Percentiles rank a stretch among this genome's conserved stretches.
These are phyloP conservation scores for Colletotrichum sp. DNA, from an alignment of 2,329 filamentous ascomycete species.

Conservation along the genomic window DNA sequence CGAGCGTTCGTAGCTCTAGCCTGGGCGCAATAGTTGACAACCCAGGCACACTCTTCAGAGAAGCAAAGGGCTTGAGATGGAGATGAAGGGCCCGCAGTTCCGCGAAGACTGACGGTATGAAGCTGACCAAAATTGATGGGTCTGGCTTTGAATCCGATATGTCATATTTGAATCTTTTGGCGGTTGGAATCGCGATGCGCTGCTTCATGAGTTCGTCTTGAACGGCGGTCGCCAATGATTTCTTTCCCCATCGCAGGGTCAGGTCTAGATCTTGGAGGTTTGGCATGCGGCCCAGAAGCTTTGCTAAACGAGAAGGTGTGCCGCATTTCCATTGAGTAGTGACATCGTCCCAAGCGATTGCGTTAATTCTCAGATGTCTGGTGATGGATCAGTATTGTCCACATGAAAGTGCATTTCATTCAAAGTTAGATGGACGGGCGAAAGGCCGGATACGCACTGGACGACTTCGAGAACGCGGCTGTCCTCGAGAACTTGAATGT, in stretches of 20 bases:
- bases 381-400: too few relatives aligned
- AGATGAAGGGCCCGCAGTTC: too few relatives aligned
- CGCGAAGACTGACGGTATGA: rapidly evolving
- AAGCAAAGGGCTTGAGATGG: too few relatives aligned
- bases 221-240: rapidly evolving
- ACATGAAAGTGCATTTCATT: too few relatives aligned
- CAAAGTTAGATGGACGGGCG: too few relatives aligned
- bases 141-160: too few relatives aligned
- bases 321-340: rapidly evolving
- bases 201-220: background rate
- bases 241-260: rapidly evolving
- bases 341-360: too few relatives aligned
- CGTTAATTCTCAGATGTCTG: too few relatives aligned
- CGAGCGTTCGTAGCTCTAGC: too few relatives aligned
- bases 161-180: background rate
- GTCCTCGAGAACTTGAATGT: background rate
- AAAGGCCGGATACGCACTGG: too few relatives aligned
- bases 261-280: background rate
- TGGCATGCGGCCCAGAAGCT: rapidly evolving
- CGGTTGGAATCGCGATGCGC: rapidly evolving
- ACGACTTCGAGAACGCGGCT: background rate
- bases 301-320: background rate
- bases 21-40: too few relatives aligned
- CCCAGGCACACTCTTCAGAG: too few relatives aligned
- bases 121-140: background rate